Evolutionary conservation across 2,329 filamentous ascomycete genomes (phyloP).

Genomic region (Dactylonectria macrodidyma): DNA sequence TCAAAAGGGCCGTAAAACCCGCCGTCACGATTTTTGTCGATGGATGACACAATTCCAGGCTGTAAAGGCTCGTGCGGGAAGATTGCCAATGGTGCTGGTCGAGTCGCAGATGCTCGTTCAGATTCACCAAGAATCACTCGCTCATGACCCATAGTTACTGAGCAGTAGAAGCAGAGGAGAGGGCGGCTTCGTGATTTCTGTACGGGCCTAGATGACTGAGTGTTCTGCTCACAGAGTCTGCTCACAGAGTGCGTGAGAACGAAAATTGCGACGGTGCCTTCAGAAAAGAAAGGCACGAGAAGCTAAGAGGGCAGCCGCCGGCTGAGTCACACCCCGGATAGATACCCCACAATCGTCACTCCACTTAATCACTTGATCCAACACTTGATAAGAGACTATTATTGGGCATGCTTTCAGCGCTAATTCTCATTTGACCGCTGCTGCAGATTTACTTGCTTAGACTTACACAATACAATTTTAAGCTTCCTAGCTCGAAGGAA

Average conservation of each 20-base stretch:
- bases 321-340: too few species aligned
- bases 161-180: neutral
- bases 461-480: too few species aligned
- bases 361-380: too few species aligned
- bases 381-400: too few species aligned
- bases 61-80: constrained; percentile 14
- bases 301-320: too few species aligned
- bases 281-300: neutral
- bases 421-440: too few species aligned
- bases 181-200: neutral
- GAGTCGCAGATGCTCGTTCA: constrained; percentile 6
- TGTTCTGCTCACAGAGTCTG: neutral
- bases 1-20: constrained; percentile 18
- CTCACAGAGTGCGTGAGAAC: neutral
- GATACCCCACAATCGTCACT: too few species aligned
- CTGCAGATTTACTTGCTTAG: too few species aligned
- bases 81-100: constrained; percentile 9
- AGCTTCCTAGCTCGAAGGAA: too few species aligned
- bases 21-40: neutral
- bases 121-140: neutral
- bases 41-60: neutral
- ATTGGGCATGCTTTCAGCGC: too few species aligned
- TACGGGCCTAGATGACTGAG: neutral
- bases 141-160: constrained; percentile 1
- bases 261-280: neutral